Base-by-base conservation (phyloP, 345 rosid species). In the Viola odorata region DNA sequence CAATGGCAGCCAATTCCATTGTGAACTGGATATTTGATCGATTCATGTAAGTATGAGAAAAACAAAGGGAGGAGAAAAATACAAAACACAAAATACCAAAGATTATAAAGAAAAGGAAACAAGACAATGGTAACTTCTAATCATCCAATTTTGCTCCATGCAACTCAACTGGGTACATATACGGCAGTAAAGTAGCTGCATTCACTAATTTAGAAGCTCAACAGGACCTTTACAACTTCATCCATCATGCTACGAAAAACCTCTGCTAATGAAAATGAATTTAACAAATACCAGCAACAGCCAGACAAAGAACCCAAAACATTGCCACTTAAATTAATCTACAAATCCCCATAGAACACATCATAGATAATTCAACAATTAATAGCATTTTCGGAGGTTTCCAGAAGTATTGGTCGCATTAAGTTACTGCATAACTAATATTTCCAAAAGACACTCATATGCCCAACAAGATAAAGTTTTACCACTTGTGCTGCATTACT, bases 1-100 rank as follows among this genome's bases (percentile, higher is more conserved):
- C 96, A 63, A 77, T 65, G 70, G 81, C 78, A 62, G 73, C 72
- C 84, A 91, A 72, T 74, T 83, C 88, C 91, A 85, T 81, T 41
- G 82, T 76, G 74, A 81, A 85, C 91, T 85, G 82, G 64, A 23
- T 23, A 23, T 23, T 23, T 55, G 17, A 75, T 42, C 56, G 62
- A 64, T 53, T 8, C 39, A 10, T 8, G 12, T n/a, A 17, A 58
- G 6, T 23, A 55, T 41, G 41, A 8, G 15, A 60, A 49, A 53
- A 50, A 38, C 41, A 59, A 49, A 39, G 63, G 56, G 37, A 37
- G 16, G 7, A 45, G 37, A 15, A 51, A 6, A 40, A 36, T 44
- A 12, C n/a, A 8, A 58, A n/a, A 39, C 36, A 5, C 5, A 39
- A 32, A 58, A 37, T 13, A 3, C 39, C 36, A 47, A 39, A 39